phyloP scores from a whole-genome alignment of 2,329 filamentous ascomycete species.

The Trichoderma simmonsii region DNA sequence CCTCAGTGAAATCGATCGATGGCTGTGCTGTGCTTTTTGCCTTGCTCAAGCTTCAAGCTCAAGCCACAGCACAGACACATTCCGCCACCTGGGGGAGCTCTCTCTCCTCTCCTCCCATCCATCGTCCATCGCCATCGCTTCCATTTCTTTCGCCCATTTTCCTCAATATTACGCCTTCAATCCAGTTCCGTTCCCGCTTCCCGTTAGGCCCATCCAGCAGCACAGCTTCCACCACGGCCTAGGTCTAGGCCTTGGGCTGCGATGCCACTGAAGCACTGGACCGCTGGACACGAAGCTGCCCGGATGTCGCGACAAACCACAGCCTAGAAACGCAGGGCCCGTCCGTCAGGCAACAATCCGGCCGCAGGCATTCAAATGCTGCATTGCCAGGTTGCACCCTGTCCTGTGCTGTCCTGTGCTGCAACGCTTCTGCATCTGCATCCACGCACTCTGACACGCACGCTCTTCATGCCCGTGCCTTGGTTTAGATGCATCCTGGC shows the following conservation, averaged over 20 bases:
- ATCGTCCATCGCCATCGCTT: no score
- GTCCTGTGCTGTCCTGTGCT: not conserved
- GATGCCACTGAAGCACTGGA: not conserved
- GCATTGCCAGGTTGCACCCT: not conserved
- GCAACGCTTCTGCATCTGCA: not conserved
- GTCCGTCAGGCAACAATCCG: slow-evolving; percentile 11
- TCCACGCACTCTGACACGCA: not conserved
- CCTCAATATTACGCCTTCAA: not conserved
- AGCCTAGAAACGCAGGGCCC: not conserved
- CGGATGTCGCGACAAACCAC: not conserved
- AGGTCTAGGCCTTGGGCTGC: slow-evolving; percentile 1
- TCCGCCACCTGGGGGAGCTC: not conserved
- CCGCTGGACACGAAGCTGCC: not conserved
- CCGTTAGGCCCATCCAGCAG: not conserved
- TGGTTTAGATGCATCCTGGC: not conserved
- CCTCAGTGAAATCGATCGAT: no score
- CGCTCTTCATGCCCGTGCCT: not conserved
- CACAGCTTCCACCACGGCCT: not conserved
- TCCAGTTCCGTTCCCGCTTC: not conserved
- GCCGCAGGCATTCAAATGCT: not conserved
- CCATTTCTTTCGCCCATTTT: no score
- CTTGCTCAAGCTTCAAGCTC: not conserved
- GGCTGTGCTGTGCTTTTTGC: not conserved
- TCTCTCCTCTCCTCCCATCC: not conserved
- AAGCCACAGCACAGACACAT: not conserved